These are phyloP conservation scores for Sarocladiaceae sp. DNA, from an alignment of 2,329 filamentous ascomycete genomes.

Conservation along the genomic window DNA sequence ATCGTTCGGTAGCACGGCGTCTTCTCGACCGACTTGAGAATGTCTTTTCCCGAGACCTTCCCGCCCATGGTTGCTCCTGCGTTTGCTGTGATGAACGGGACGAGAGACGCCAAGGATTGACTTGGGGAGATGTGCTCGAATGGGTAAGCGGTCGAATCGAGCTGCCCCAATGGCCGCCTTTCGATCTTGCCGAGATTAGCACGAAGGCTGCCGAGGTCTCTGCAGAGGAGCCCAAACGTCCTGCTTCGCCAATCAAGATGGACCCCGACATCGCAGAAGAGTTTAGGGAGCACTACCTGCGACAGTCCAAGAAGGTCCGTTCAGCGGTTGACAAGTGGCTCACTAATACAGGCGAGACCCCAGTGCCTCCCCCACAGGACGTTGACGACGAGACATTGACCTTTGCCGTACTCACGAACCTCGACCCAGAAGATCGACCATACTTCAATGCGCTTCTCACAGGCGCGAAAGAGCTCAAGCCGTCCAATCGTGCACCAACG, in stretches of 20 bases:
- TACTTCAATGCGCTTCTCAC: constrained; percentile 78
- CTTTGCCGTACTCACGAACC: constrained; percentile 88
- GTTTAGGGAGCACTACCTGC: constrained; percentile 86
- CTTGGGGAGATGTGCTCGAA: constrained; percentile 94
- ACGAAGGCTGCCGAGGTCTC: constrained; percentile 56
- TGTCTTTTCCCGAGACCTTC: constrained; percentile 90
- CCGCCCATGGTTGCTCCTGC: constrained; percentile 78
- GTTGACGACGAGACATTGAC: constrained; percentile 91
- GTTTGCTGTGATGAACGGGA: constrained; percentile 67
- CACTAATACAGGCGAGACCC: constrained; percentile 69
- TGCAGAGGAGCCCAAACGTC: constrained; percentile 55
- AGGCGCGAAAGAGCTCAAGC: constrained; percentile 53
- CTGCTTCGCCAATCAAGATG: constrained; percentile 64
- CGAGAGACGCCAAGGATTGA: constrained; percentile 67
- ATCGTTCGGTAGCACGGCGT: constrained; percentile 87
- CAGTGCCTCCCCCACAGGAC: constrained; percentile 74
- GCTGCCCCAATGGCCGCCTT: constrained; percentile 84
- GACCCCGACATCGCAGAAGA: constrained; percentile 94
- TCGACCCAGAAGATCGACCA: constrained; percentile 70
- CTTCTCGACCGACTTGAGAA: constrained; percentile 87
- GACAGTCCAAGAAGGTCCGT: constrained; percentile 88
- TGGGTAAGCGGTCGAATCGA: constrained; percentile 85
- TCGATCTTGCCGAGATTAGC: constrained; percentile 64
- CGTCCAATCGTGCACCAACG: constrained; percentile 61
- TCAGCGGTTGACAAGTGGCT: constrained; percentile 91